A percentile compares a stretch with the other conserved stretches of the same genome.
Evolutionary conservation across 805 yeast species (phyloP).

Genomic region (Yamadazyma kitorensis): DNA sequence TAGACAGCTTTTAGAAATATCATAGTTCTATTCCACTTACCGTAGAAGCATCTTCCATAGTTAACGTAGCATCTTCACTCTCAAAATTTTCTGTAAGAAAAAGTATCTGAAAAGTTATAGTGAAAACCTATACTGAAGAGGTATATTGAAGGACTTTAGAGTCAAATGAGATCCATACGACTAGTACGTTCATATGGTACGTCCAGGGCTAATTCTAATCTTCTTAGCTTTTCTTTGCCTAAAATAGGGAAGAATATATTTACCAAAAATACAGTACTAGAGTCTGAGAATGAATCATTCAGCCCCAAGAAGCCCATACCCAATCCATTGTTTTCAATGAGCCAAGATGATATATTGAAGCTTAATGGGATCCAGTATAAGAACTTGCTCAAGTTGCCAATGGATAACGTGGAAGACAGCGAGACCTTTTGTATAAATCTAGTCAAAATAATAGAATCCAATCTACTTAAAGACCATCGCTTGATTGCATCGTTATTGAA

Average conservation of each 20-base stretch:
- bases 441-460: conserved; percentile 27
- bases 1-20: too few relatives aligned
- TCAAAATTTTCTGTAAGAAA: too few relatives aligned
- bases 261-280: conserved; percentile 6
- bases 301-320: conserved; percentile 15
- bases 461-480: conserved; percentile 24
- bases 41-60: too few relatives aligned
- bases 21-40: too few relatives aligned
- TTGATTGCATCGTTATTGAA: conserved; percentile 19
- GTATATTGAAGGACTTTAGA: too few relatives aligned
- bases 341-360: conserved; percentile 21
- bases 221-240: conserved; percentile 2
- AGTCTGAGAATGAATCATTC: conserved; percentile 2
- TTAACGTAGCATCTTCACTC: too few relatives aligned
- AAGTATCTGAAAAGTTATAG: too few relatives aligned
- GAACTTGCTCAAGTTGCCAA: conserved; percentile 26
- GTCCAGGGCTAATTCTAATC: too few relatives aligned
- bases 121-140: too few relatives aligned
- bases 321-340: conserved; percentile 33
- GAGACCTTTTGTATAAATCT: conserved; percentile 27
- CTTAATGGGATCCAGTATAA: conserved; percentile 21
- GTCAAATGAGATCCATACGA: too few relatives aligned
- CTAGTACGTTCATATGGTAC: too few relatives aligned
- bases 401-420: conserved; percentile 21
- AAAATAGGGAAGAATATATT: conserved; percentile 13